Conservation (phyloP, 441 rosid genomes). For the Manihot esculenta region DNA sequence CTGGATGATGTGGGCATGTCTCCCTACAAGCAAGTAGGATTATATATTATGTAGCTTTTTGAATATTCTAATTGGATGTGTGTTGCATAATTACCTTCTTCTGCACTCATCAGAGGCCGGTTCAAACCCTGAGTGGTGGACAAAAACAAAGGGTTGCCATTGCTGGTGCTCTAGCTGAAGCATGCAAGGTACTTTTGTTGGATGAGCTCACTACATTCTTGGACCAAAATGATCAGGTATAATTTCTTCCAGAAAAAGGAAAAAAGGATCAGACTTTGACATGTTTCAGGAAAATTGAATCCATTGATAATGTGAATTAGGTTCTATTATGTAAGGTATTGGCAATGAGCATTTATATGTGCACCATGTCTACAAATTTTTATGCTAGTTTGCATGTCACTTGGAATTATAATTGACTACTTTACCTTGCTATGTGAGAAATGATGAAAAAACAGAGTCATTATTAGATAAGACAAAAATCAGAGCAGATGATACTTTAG, state of each 20-base stretch:
- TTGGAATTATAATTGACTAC: not conserved
- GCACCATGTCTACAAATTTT: not conserved
- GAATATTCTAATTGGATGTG: not conserved
- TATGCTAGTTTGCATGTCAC: not conserved
- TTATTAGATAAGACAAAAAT: not conserved
- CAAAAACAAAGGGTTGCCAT: slow-evolving; percentile 97
- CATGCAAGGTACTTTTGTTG: slow-evolving; percentile 75
- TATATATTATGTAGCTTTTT: not conserved
- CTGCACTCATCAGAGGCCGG: slow-evolving; percentile 59
- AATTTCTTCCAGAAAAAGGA: not conserved
- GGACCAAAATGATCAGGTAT: slow-evolving; percentile 85
- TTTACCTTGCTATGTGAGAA: not conserved
- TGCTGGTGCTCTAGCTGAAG: slow-evolving; percentile 97
- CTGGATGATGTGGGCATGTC: slow-evolving; percentile 81
- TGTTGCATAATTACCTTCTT: slow-evolving; percentile 5
- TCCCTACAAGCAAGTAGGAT: slow-evolving; percentile 62
- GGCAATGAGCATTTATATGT: not conserved
- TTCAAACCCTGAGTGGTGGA: slow-evolving; percentile 98
- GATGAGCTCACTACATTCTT: slow-evolving; percentile 96
- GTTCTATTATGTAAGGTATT: no score
- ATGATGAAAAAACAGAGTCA: not conserved
- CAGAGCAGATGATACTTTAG: not conserved
- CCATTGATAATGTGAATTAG: not conserved
- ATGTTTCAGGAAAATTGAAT: no score
- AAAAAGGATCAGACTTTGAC: no score